phyloP scores from a whole-genome alignment of 1,139 yeast genomes.

The Yamadazyma jaroonii region DNA sequence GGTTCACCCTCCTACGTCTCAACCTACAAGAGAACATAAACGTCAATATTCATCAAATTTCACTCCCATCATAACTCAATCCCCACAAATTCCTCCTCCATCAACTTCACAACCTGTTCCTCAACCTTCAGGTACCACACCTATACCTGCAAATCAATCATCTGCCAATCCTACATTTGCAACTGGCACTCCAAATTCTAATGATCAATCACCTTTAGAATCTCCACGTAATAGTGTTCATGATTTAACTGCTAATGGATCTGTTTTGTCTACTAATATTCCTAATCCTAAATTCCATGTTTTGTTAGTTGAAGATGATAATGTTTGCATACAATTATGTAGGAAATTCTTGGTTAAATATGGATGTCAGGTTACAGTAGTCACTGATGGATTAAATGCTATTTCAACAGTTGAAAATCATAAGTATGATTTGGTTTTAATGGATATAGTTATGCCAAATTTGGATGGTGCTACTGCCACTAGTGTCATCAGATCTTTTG shows the following conservation, averaged over 20 bases:
- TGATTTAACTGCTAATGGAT: constrained; percentile 7
- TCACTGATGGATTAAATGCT: constrained; percentile 88
- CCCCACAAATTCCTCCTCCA: constrained; percentile 1
- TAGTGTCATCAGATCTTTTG: constrained; percentile 78
- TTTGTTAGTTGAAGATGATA: constrained; percentile 81
- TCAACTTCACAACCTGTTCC: constrained; percentile 1
- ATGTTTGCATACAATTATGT: constrained; percentile 75
- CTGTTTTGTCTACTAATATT: constrained; percentile 28
- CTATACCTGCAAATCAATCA: constrained; percentile 2
- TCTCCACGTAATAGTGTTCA: constrained; percentile 11
- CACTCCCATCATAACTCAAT: background rate
- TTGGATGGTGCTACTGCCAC: constrained; percentile 94
- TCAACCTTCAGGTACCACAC: background rate
- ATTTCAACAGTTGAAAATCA: constrained; percentile 74
- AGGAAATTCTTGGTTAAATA: constrained; percentile 77
- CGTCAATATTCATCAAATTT: background rate
- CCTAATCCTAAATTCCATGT: constrained; percentile 60
- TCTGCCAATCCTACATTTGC: background rate
- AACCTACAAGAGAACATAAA: background rate
- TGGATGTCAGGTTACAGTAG: constrained; percentile 92
- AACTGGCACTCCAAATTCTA: constrained; percentile 11
- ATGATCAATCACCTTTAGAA: constrained; percentile 18
- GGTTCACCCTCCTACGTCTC: background rate
- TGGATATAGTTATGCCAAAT: constrained; percentile 95
- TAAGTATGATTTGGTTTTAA: constrained; percentile 77